Evolutionary conservation across 2,329 filamentous ascomycete species (phyloP), one percentile per base, ranked within the genome.

Genomic region (Sarocladium strictum): DNA sequence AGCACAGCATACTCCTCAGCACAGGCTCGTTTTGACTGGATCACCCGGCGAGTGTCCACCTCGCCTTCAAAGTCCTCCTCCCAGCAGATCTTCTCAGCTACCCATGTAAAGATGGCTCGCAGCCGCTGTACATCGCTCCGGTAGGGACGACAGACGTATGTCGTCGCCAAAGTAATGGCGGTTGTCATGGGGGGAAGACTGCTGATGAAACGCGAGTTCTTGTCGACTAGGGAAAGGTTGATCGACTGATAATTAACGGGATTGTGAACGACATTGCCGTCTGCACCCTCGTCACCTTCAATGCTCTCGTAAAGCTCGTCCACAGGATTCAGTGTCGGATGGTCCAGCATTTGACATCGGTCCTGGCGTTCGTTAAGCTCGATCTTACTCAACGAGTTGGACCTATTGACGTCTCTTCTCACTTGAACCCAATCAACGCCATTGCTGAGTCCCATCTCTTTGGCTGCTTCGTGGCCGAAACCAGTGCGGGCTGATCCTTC

Each of bases 61-160:
- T 87, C 79, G n/a, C 86, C 88, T 61, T 96, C 90, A 59, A 90
- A 91, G 60, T 96, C 91, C 63, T 97, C 93, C 66, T 99, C 94
- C 94, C 94, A 99, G 29, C 82, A 83, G 55, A 99, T 86, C 62
- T 93, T 91, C 67, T 99, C 94, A n/a, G 90, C 83, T 4, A 96
- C 90, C 93, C 93, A 99, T 1, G 89, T 97, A 65, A 97, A 99
- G 58, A 99, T 97, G 15, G 94, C 93, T 23, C 95, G 83, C 24
- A 99, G 73, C 33, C 92, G 83, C 68, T 99, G 94, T 1, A 97
- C 90, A 63, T 97, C 93, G 69, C 90, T 97, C 57, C 92, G 82
- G 68, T 97, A 96, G 0, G 94, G 95, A 26, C 94, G 84, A 65
- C 95, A 99, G 11, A 99, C 85, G 66, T 96, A 96, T 1, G 87